Evolutionary conservation across 2,329 filamentous ascomycete genomes (phyloP), one percentile per base, ranked within the genome.

Genomic region (Fusarium coicis): DNA sequence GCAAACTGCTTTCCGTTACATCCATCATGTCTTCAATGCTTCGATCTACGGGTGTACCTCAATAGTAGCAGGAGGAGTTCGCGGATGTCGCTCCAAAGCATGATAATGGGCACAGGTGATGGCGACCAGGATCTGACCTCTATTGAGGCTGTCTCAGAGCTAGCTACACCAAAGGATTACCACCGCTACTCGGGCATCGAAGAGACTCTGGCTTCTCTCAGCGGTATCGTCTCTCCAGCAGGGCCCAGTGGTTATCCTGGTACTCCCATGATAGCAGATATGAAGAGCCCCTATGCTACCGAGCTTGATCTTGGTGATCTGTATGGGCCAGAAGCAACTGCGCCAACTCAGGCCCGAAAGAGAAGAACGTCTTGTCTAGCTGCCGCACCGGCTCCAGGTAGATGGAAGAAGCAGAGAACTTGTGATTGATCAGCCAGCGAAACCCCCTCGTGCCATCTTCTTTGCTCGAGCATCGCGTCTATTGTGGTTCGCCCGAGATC

Each of bases 401-500:
- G 65, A 30, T 56, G 55, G 21, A 78, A 77, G 69, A 72, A 72
- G 43, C 76, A 73, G 55, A 73, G 59, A 60, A 40, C 64, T 50
- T 64, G 47, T 50, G 56, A 54, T 23, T 73, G 55, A 26, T 80
- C 68, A 84, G 18, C 80, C 81, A 18, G 80, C 74, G 47, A 85
- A 81, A 3, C 83, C 83, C 23, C 83, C 84, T 32, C 89, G 85
- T 19, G 88, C 88, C 89, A 92, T 91, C 83, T 93, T 93, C 78
- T 82, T 90, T 18, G 90, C 89, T 40, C 89, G 84, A 67, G 88
- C 88, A 79, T 97, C 93, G 55, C 94, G 88, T 32, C 95, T 89
- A 81, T 94, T 96, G 80, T 97, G 95, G 79, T 97, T 97, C 37
- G 94, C 95, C 68, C 92, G 87, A 28, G 92, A 93, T 6, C 91